Evolutionary conservation across 2,329 filamentous ascomycete species (phyloP).

Genomic region (Fusarium transvaalense): DNA sequence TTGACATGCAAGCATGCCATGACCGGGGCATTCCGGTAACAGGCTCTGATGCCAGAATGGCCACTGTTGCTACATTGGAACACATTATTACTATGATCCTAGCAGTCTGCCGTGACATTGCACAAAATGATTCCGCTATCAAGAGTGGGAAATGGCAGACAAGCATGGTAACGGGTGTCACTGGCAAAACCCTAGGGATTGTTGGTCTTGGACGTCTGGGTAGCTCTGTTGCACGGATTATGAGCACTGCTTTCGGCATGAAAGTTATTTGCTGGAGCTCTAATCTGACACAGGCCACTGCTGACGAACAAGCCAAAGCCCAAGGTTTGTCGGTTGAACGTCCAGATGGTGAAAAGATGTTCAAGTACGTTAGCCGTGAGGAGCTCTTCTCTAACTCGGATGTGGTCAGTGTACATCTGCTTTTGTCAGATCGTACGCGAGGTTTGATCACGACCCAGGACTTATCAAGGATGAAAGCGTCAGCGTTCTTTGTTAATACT

Average conservation of each 20-base stretch:
- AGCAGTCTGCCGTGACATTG: conserved; percentile 5
- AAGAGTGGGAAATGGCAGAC: conserved; percentile 6
- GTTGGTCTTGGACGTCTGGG: conserved; percentile 9
- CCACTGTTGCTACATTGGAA: conserved; percentile 6
- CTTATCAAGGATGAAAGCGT: background rate
- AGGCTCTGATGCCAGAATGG: conserved; percentile 1
- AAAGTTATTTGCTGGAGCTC: conserved; percentile 11
- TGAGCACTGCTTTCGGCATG: conserved; percentile 3
- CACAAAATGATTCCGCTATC: background rate
- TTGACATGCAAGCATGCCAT: conserved; percentile 1
- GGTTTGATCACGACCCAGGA: background rate
- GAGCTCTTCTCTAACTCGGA: conserved; percentile 4
- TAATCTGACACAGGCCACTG: background rate
- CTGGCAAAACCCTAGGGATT: background rate
- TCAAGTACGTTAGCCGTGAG: conserved; percentile 5
- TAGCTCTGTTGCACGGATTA: conserved; percentile 7
- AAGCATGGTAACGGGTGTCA: conserved; percentile 6
- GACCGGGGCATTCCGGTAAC: background rate
- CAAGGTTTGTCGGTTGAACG: background rate
- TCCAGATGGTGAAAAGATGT: background rate
- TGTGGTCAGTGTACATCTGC: background rate
- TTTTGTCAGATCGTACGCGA: conserved; percentile 1
- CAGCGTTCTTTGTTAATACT: conserved; percentile 5
- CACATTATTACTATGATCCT: conserved; percentile 7
- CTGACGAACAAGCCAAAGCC: conserved; percentile 3